Percentiles rank a stretch among this genome's conserved stretches.
Evolutionary conservation across 768 basidiomycete genomes (phyloP).

Genomic region (Leccinum subtestaceum): DNA sequence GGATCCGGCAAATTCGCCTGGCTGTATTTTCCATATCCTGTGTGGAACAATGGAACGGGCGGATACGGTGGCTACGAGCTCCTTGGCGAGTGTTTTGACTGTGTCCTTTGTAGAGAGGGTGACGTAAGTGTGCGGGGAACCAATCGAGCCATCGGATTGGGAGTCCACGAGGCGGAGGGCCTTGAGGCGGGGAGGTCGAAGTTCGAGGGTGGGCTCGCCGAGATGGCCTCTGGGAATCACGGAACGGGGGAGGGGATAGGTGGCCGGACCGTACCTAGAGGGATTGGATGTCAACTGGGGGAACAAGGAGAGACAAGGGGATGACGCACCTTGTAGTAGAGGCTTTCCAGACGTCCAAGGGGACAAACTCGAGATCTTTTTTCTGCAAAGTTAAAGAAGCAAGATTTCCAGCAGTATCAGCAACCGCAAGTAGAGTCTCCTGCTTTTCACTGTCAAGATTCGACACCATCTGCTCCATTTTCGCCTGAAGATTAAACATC

Average conservation of each 20-base stretch:
- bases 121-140: conserved; percentile 35
- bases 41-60: conserved; percentile 37
- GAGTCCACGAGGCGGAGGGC: conserved; percentile 45
- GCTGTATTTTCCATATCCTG: conserved; percentile 64
- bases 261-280: conserved; percentile 68
- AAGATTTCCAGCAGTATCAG: no score
- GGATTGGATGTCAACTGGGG: neutral
- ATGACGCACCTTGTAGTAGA: conserved; percentile 55
- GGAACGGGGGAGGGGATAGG: conserved; percentile 56
- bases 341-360: conserved; percentile 65
- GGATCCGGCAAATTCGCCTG: conserved; percentile 33
- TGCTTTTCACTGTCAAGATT: no score
- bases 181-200: conserved; percentile 64
- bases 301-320: neutral
- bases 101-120: conserved; percentile 53
- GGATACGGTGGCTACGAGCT: conserved; percentile 40
- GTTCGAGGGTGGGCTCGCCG: conserved; percentile 59
- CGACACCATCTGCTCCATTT: no score
- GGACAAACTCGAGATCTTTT: conserved; percentile 58
- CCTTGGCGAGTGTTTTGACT: conserved; percentile 40
- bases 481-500: no score
- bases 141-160: conserved; percentile 27
- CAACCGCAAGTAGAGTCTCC: no score
- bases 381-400: no score
- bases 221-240: conserved; percentile 60